phyloP scores from a whole-genome alignment of 306 rosid genomes.

The Vicia faba region DNA sequence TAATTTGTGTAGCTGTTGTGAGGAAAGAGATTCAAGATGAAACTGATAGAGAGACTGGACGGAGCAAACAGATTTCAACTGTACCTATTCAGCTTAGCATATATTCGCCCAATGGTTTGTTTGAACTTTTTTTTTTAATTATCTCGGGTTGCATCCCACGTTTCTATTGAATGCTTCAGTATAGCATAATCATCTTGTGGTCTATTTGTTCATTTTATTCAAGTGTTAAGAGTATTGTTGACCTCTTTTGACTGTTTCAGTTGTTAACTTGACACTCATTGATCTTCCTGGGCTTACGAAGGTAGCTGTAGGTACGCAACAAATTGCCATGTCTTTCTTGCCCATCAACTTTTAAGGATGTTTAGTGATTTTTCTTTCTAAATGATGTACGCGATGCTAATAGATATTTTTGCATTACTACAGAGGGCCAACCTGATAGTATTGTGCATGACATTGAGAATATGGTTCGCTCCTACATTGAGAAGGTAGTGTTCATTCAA shows the following conservation, averaged over 20 bases:
- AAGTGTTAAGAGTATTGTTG: conserved; percentile 13
- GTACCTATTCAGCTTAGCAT: conserved; percentile 97
- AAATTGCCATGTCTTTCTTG: conserved; percentile 24
- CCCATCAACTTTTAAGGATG: conserved; percentile 14
- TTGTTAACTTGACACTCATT: conserved; percentile 92
- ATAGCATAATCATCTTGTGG: not conserved
- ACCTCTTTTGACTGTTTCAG: conserved; percentile 50
- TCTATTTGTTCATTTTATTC: not conserved
- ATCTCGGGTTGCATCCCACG: not conserved
- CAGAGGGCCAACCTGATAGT: conserved; percentile 95
- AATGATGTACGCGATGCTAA: conserved; percentile 24
- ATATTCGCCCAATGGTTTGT: conserved; percentile 83
- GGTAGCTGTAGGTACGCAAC: conserved; percentile 85
- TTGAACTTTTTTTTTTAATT: not conserved
- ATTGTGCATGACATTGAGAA: conserved; percentile 85
- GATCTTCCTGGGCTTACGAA: conserved; percentile 98
- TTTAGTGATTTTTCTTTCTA: not conserved
- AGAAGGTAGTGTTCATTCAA: conserved; percentile 65
- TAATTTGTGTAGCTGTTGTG: conserved; percentile 70
- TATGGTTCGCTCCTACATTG: conserved; percentile 95
- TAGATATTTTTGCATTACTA: conserved; percentile 33
- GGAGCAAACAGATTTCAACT: conserved; percentile 73
- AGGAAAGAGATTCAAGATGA: conserved; percentile 96
- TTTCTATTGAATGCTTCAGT: not conserved
- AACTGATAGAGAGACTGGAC: conserved; percentile 96